Conservation (phyloP, 1,284 basidiomycete species). For the Coniferiporia sulphurascens region DNA sequence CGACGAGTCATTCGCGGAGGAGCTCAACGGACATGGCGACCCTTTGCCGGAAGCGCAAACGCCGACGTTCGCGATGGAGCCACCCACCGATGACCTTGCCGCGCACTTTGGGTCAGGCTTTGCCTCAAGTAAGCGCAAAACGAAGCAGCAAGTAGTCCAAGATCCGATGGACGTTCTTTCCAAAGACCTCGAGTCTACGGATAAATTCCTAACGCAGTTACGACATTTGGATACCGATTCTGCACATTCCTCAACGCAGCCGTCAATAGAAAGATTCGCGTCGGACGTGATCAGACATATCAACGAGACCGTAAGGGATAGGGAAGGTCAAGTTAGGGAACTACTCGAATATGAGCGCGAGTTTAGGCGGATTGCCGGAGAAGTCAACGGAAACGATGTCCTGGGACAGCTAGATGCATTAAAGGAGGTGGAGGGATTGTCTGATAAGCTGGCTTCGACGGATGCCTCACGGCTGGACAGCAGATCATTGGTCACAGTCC, state of each 20-base stretch:
- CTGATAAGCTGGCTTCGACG: constrained; percentile 31
- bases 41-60: background rate
- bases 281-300: constrained; percentile 72
- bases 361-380: constrained; percentile 68
- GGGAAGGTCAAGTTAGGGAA: constrained; percentile 73
- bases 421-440: constrained; percentile 41
- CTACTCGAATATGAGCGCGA: constrained; percentile 73
- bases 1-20: constrained; percentile 26
- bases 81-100: constrained; percentile 7
- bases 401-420: constrained; percentile 65
- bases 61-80: constrained; percentile 4
- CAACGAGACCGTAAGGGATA: constrained; percentile 66
- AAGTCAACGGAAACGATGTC: constrained; percentile 71
- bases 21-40: constrained; percentile 19
- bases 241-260: constrained; percentile 37
- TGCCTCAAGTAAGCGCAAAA: background rate
- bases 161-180: constrained; percentile 70
- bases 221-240: constrained; percentile 59
- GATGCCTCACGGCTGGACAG: constrained; percentile 21
- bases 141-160: constrained; percentile 35
- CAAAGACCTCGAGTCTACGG: constrained; percentile 68
- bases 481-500: constrained; percentile 35
- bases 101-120: constrained; percentile 11
- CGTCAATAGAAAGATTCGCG: constrained; percentile 61
- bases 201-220: constrained; percentile 67